phyloP scores from a whole-genome alignment of 2,329 filamentous ascomycete species.

The Coniochaeta sp. region DNA sequence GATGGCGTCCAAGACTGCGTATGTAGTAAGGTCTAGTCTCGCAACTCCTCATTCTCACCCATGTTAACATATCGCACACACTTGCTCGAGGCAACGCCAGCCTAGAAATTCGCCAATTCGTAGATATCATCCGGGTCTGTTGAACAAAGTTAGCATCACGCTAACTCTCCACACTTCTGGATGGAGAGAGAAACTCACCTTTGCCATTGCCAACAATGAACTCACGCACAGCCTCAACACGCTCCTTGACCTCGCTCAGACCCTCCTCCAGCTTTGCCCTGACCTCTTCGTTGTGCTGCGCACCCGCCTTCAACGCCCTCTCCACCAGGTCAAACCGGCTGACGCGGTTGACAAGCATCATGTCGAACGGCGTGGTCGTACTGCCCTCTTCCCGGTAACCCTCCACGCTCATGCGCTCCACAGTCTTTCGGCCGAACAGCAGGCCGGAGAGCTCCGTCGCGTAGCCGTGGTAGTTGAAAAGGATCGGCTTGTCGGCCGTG shows the following conservation, averaged over 20 bases:
- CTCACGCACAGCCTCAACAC: conserved; percentile 39
- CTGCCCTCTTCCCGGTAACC: conserved; percentile 59
- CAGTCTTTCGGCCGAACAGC: conserved; percentile 47
- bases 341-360: conserved; percentile 58
- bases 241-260: conserved; percentile 37
- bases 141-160: conserved; percentile 5
- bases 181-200: conserved; percentile 30
- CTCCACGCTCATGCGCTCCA: conserved; percentile 46
- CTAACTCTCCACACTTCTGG: not conserved
- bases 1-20: no score
- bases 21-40: no score
- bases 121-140: conserved; percentile 46
- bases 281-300: conserved; percentile 39
- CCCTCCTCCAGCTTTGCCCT: conserved; percentile 34
- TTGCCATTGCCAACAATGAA: conserved; percentile 46
- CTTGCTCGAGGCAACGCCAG: not conserved
- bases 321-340: conserved; percentile 53
- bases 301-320: conserved; percentile 41
- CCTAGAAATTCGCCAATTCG: conserved; percentile 31
- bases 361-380: conserved; percentile 63
- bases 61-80: not conserved
- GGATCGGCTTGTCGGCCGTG: conserved; percentile 44
- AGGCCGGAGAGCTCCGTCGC: conserved; percentile 51
- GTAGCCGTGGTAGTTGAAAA: conserved; percentile 65
- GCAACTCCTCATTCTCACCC: no score